A percentile compares a stretch with the other conserved stretches of the same genome.
phyloP scores from a whole-genome alignment of 164 flowering plant genomes.

The Magnolia changhungtana region DNA sequence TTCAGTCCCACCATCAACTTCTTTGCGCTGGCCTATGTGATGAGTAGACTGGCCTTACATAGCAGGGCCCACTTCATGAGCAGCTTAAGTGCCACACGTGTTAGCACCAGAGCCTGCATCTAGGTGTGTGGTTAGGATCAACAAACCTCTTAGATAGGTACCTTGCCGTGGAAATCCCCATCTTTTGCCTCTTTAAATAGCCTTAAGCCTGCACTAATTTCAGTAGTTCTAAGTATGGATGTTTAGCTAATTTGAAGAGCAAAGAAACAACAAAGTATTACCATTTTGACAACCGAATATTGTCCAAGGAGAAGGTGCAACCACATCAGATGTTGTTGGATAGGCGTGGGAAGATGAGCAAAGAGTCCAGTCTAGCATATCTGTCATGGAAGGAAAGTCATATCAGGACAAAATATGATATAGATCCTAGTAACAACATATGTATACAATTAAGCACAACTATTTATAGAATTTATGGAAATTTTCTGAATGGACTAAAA shows the following conservation, averaged over 20 bases:
- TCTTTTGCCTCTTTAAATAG: constrained; percentile 89
- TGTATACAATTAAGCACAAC: too few species aligned
- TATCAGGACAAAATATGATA: neutral
- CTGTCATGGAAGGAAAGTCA: neutral
- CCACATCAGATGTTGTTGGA: constrained; percentile 65
- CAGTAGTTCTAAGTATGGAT: constrained; percentile 2
- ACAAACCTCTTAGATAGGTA: constrained; percentile 9
- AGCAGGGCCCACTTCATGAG: too few species aligned
- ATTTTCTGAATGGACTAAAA: neutral
- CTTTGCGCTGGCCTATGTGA: too few species aligned
- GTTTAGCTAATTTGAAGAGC: constrained; percentile 5
- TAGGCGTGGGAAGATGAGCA: constrained; percentile 45
- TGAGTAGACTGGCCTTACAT: too few species aligned
- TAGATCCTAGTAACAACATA: neutral
- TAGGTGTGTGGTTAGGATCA: neutral
- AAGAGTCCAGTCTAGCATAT: constrained; percentile 54
- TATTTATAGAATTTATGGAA: too few species aligned
- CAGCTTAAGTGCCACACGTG: neutral
- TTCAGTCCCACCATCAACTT: too few species aligned
- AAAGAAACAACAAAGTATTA: constrained; percentile 15
- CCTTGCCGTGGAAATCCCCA: constrained; percentile 43
- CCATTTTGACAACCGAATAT: constrained; percentile 95
- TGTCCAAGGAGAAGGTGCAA: constrained; percentile 91
- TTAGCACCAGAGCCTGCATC: neutral
- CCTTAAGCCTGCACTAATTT: constrained; percentile 56